Percentiles rank a stretch among this genome's conserved stretches.
Conservation (phyloP, 2,329 filamentous ascomycete genomes). For the Paracoccidioides lutzii region DNA sequence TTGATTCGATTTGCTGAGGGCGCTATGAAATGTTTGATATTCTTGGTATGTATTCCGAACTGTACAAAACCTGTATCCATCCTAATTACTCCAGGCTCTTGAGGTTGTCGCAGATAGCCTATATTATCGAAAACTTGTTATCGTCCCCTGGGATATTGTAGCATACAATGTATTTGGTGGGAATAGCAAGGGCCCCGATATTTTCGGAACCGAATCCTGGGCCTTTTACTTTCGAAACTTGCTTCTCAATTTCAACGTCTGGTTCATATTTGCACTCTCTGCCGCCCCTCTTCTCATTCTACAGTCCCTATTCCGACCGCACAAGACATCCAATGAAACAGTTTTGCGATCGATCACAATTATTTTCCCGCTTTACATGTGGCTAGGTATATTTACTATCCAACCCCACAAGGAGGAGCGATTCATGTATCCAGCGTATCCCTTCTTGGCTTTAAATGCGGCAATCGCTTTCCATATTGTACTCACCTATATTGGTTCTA, state of each 20-base stretch:
- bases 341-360: constrained; percentile 66
- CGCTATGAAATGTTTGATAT: constrained; percentile 47
- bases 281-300: constrained; percentile 62
- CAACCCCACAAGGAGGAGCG: constrained; percentile 97
- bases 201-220: constrained; percentile 95
- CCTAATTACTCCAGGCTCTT: constrained; percentile 39
- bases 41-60: constrained; percentile 47
- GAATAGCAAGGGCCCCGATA: constrained; percentile 64
- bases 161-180: constrained; percentile 87
- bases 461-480: constrained; percentile 73
- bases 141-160: constrained; percentile 86
- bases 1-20: constrained; percentile 55
- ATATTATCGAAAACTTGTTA: constrained; percentile 66
- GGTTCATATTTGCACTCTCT: constrained; percentile 68
- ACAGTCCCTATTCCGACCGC: constrained; percentile 54
- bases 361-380: constrained; percentile 79
- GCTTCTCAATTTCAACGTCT: constrained; percentile 86
- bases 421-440: constrained; percentile 97
- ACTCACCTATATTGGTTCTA: constrained; percentile 59
- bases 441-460: constrained; percentile 77
- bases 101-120: constrained; percentile 65
- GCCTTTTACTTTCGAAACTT: constrained; percentile 91
- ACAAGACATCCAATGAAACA: constrained; percentile 51
- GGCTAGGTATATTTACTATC: constrained; percentile 78
- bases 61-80: background rate